A percentile compares a stretch with the other conserved stretches of the same genome.
Evolutionary conservation across 2,329 filamentous ascomycete genomes (phyloP).

Genomic region (Chaetomium globosum): DNA sequence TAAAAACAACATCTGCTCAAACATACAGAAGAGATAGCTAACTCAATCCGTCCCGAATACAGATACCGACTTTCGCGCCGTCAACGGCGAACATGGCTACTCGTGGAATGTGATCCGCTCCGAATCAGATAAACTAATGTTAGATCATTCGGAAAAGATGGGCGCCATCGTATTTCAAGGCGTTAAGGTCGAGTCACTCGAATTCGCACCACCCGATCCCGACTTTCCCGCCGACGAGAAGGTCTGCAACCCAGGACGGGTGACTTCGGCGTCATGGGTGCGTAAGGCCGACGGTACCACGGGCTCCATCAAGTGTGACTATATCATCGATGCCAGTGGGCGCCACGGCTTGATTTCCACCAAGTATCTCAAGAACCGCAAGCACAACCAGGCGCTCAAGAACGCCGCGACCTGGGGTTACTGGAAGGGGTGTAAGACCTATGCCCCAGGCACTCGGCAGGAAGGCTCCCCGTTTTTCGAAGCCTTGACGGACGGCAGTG

Average conservation of each 20-base stretch:
- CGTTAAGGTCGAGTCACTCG: slow-evolving; percentile 43
- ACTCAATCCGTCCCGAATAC: not conserved
- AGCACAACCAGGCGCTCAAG: no score
- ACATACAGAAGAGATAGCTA: not conserved
- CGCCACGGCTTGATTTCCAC: slow-evolving; percentile 41
- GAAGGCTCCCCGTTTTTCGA: slow-evolving; percentile 50
- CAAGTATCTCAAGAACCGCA: no score
- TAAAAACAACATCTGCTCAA: no score
- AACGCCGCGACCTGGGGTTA: no score
- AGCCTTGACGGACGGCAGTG: slow-evolving; percentile 49
- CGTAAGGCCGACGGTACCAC: slow-evolving; percentile 41
- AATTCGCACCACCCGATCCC: slow-evolving; percentile 37
- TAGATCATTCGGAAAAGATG: slow-evolving; percentile 45
- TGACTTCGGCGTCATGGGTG: slow-evolving; percentile 44
- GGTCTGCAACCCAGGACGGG: slow-evolving; percentile 36
- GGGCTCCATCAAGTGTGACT: slow-evolving; percentile 50
- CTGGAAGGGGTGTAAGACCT: slow-evolving; percentile 41
- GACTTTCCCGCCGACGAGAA: slow-evolving; percentile 1
- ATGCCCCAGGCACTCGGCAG: slow-evolving; percentile 42
- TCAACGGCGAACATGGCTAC: slow-evolving; percentile 44
- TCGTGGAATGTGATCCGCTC: slow-evolving; percentile 53
- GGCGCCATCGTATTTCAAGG: slow-evolving; percentile 49
- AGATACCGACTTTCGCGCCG: slow-evolving; percentile 49
- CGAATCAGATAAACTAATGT: slow-evolving; percentile 50
- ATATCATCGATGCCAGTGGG: slow-evolving; percentile 54